Evolutionary conservation across 306 rosid species (phyloP).

Genomic region (Prinsepia uniflora): DNA sequence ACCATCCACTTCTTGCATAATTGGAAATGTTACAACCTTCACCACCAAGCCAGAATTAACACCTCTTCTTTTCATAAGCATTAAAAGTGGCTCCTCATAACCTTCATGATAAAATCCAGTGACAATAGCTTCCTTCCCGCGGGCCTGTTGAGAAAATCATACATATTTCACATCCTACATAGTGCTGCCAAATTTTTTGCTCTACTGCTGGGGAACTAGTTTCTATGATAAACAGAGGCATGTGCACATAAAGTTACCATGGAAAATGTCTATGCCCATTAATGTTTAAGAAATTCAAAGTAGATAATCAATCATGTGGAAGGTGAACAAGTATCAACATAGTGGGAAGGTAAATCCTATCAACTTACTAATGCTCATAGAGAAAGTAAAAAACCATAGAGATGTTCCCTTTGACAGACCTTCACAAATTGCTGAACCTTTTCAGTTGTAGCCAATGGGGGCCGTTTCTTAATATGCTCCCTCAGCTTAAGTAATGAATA

Average conservation of each 20-base stretch:
- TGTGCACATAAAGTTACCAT: neutral
- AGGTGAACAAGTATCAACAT: neutral
- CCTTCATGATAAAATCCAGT: conserved; percentile 96
- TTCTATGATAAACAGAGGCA: neutral
- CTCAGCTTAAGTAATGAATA: conserved; percentile 70
- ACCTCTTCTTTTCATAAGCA: conserved; percentile 99
- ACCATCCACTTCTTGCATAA: conserved; percentile 4
- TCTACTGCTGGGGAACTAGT: neutral
- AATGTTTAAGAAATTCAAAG: neutral
- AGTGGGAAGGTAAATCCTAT: neutral
- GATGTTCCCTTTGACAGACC: conserved; percentile 37
- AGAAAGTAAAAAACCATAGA: neutral
- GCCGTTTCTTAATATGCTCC: conserved; percentile 96
- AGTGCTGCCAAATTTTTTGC: neutral
- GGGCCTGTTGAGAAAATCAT: conserved; percentile 48
- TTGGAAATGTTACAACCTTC: conserved; percentile 56
- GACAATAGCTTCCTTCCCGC: conserved; percentile 87
- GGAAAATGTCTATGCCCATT: neutral
- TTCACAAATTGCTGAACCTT: conserved; percentile 91
- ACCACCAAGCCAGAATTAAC: conserved; percentile 90
- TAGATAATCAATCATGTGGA: neutral
- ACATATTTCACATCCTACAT: conserved; percentile 5
- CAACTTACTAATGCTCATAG: neutral
- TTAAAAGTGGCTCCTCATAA: conserved; percentile 77
- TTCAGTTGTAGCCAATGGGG: conserved; percentile 90